phyloP scores from a whole-genome alignment of 164 flowering plant species.

The grape (Vitis vinifera) region ASM3070453v1 NC_081806.1:2880501-2881000 shows the following conservation, averaged over 20 bases:
- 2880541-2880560: not conserved
- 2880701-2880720: not conserved
- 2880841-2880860: slow-evolving; percentile 72
- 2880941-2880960: not conserved
- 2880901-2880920: not conserved
- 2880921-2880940: not conserved
- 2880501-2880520: too few species aligned
- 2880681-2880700: not conserved
- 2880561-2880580: not conserved
- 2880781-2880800: slow-evolving; percentile 91
- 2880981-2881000: too few species aligned
- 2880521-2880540: too few species aligned
- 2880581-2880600: not conserved
- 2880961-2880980: too few species aligned
- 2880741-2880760: slow-evolving; percentile 83
- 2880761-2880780: slow-evolving; percentile 91
- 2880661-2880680: too few species aligned
- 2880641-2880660: too few species aligned
- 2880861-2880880: slow-evolving; percentile 89
- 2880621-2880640: too few species aligned
- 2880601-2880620: too few species aligned
- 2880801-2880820: slow-evolving; percentile 88
- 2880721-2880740: not conserved
- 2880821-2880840: slow-evolving; percentile 90
- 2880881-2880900: slow-evolving; percentile 57